A percentile compares a stretch with the other conserved stretches of the same genome.
These are phyloP conservation scores for Kodamaea neixiangensis DNA, from an alignment of 805 yeast genomes.

Conservation along the genomic window DNA sequence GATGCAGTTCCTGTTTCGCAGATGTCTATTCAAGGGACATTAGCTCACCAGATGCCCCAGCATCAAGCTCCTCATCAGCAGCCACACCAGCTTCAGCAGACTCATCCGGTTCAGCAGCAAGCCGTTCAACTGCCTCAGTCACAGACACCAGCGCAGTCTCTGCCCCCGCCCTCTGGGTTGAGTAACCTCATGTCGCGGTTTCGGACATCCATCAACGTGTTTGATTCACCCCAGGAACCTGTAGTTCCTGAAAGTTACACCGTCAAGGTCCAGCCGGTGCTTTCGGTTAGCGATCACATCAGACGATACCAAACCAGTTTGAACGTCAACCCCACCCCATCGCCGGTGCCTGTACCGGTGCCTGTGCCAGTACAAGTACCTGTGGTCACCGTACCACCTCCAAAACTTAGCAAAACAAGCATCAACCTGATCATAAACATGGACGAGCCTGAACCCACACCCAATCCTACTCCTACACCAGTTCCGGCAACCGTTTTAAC, in stretches of 20 bases:
- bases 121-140: too few species aligned
- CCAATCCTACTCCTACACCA: conserved; percentile 9
- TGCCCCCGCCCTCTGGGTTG: conserved; percentile 13
- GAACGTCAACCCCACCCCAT: conserved; percentile 14
- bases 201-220: conserved; percentile 31
- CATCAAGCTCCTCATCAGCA: neutral
- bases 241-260: neutral
- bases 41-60: neutral
- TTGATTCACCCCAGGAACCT: conserved; percentile 7
- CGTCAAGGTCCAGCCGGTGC: conserved; percentile 6
- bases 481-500: neutral
- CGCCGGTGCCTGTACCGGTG: conserved; percentile 3
- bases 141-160: neutral
- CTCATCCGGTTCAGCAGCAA: neutral
- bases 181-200: conserved; percentile 30
- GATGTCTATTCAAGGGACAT: neutral
- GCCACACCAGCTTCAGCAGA: neutral
- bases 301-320: conserved; percentile 35
- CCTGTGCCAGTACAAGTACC: conserved; percentile 9
- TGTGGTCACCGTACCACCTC: conserved; percentile 1
- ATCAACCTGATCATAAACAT: conserved; percentile 42
- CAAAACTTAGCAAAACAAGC: conserved; percentile 32
- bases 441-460: conserved; percentile 29
- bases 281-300: conserved; percentile 25
- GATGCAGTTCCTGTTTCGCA: neutral